Base-by-base conservation (phyloP, 768 basidiomycete genomes). In the Brasilioporus rufonigricans region DNA sequence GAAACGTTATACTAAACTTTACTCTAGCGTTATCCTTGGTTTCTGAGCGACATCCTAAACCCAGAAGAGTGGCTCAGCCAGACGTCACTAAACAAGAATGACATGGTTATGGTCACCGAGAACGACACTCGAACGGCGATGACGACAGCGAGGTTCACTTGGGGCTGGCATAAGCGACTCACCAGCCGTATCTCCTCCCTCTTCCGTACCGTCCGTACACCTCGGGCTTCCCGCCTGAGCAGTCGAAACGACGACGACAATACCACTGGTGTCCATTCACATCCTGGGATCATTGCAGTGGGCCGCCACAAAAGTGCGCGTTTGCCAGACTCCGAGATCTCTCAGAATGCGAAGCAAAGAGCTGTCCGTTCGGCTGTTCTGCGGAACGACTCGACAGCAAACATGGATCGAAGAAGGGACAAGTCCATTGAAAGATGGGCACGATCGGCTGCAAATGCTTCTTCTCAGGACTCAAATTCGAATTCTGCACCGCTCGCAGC, bases 91-190 rank as follows among this genome's bases (percentile, higher is more conserved):
- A 76, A 75, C 52, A 75, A 72, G 52, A 74, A 73, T 43, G 73
- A 76, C 31, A 74, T 76, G 35, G 77, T 85, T 46, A 74, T 77
- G 41, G 85, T 96, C 23, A 86, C 90, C 0, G 80, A 82, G n/a
- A 81, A 81, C 43, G 95, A 97, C 58, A 84, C 91, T 4, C 79
- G 80, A 18, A 83, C 82, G 29, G 94, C 88, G 21, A 83, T 91
- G 79, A 83, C 84, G 10, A 66, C 73, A 0, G 80, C 87, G 5
- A 81, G 74, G 56, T 89, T 87, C 66, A 78, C 77, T 48, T 86
- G 82, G 82, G 74, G 79, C 23, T 79, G 80, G 79, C 69, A 70
- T 18, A 76, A 79, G 41, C 76, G 74, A 21, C 61, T 77, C 43
- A 69, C 71, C 11, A 61, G 69, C 50, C 60, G 80, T 48, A 72